Evolutionary conservation across 2,329 filamentous ascomycete species (phyloP).

Genomic region (Colletotrichum orchidophilum): DNA sequence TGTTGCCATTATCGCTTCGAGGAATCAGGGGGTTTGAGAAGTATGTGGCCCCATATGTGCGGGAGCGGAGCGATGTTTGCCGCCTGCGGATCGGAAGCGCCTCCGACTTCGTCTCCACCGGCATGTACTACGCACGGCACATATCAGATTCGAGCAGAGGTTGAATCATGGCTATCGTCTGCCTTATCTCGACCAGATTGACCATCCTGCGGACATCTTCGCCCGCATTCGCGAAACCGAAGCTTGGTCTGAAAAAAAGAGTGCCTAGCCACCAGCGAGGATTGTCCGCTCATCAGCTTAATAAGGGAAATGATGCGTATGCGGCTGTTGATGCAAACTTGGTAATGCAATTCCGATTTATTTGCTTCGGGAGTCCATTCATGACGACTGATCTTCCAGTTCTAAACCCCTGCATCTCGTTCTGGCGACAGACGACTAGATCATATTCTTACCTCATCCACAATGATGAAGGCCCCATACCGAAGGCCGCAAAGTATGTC

Average conservation of each 20-base stretch:
- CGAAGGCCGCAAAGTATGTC: constrained; percentile 44
- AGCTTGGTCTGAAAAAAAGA: neutral
- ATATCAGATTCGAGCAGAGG: neutral
- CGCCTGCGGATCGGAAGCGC: neutral
- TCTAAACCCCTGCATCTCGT: constrained; percentile 29
- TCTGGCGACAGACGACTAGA: constrained; percentile 45
- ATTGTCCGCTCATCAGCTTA: neutral
- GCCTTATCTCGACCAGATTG: neutral
- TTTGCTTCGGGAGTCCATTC: neutral
- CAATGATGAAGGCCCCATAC: constrained; percentile 40
- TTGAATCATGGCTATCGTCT: neutral
- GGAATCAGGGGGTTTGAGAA: neutral
- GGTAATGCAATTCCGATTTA: neutral
- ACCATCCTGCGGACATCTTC: neutral
- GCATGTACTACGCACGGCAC: neutral
- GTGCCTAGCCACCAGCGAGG: neutral
- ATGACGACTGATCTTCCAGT: constrained; percentile 4
- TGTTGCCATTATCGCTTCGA: neutral
- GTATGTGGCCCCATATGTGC: neutral
- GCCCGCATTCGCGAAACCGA: neutral
- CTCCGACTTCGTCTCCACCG: neutral
- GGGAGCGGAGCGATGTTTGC: constrained; percentile 1
- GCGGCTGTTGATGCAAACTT: neutral
- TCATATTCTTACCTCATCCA: constrained; percentile 47
- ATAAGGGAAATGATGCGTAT: neutral